Base-by-base conservation (phyloP, 352 stramenopile genomes). In the Globisporangium parvum region DNA sequence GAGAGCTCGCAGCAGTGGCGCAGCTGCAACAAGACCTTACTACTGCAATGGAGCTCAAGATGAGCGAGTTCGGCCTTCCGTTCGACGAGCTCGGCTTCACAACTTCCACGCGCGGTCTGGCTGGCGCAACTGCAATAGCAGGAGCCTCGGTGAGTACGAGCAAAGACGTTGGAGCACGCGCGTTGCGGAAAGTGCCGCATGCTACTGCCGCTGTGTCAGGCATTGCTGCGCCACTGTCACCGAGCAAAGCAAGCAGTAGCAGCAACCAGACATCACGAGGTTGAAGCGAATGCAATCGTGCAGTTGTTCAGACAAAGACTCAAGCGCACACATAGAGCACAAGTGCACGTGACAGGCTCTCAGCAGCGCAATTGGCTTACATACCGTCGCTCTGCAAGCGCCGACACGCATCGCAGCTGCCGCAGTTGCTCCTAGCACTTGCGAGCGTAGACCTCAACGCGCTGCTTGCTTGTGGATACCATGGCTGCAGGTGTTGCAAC, bases 21-120 rank as follows among this genome's bases (percentile, higher is more conserved):
- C 81, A 76, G 35, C 60, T 83, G 21, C 91, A 97, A 59, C 84
- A 93, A 53, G 86, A 95, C 42, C 70, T 93, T 26, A 69, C 88
- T 10, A 72, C 84, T 9, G 75, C 87, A 10, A 85, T 91, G 65
- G 73, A 88, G 48, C 59, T 79, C 52, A 98, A 97, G 67, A 84
- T 98, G 69, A 77, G 67, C 55, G 87, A 97, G 64, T 96, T 96
- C 57, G 91, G 91, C 4, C 76, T 98, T 23, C 82, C 88, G 26
- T 56, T 91, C 47, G 84, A 96, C 28, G 91, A 98, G 63, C 67
- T 98, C 9, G 92, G 85, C 18, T 95, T 94, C 55, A 66, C 69
- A 28, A 60, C 68, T 18, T 59, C 65, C 17, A 68, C 62, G 9
- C 28, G 57, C 33, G 63, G 72, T 40, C 39, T 75, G 8, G 55